A percentile compares a stretch with the other conserved stretches of the same genome.
Evolutionary conservation across 1,139 yeast genomes (phyloP).

Genomic region (Yamadazyma atmosphaerica): DNA sequence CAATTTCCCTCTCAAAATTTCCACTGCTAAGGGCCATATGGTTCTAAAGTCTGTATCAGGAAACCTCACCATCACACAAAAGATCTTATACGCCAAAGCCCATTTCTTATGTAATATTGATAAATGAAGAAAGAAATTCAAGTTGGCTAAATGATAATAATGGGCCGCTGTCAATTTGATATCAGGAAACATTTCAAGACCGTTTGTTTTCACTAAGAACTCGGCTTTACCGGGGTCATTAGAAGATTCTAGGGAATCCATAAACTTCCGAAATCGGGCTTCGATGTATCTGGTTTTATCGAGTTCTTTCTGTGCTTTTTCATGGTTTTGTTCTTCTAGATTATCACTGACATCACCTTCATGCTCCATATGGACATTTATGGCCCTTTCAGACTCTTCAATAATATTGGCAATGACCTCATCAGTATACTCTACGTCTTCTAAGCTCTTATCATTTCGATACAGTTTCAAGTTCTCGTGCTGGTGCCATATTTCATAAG

Average conservation of each 20-base stretch:
- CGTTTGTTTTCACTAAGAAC: slow-evolving; percentile 25
- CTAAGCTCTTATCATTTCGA: slow-evolving; percentile 10
- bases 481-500: slow-evolving; percentile 40
- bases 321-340: slow-evolving; percentile 12
- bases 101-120: slow-evolving; percentile 50
- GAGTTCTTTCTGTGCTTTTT: slow-evolving; percentile 1
- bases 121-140: slow-evolving; percentile 35
- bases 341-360: slow-evolving; percentile 8
- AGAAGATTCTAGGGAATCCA: slow-evolving; percentile 22
- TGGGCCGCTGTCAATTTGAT: slow-evolving; percentile 1
- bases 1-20: slow-evolving; percentile 23
- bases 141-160: slow-evolving; percentile 31
- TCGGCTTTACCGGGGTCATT: slow-evolving; percentile 19
- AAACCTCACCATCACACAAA: slow-evolving; percentile 47
- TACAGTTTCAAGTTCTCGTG: slow-evolving; percentile 16
- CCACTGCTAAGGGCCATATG: slow-evolving; percentile 61
- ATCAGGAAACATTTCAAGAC: slow-evolving; percentile 33
- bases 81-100: slow-evolving; percentile 53
- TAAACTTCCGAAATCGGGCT: slow-evolving; percentile 15
- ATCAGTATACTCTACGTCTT: slow-evolving; percentile 10
- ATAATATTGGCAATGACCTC: slow-evolving; percentile 6
- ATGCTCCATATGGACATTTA: too few relatives aligned
- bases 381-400: slow-evolving; percentile 4
- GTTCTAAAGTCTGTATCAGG: slow-evolving; percentile 51
- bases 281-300: slow-evolving; percentile 7